Evolutionary conservation across 163 green algal species (phyloP).

Genomic region (Chlorella variabilis): DNA sequence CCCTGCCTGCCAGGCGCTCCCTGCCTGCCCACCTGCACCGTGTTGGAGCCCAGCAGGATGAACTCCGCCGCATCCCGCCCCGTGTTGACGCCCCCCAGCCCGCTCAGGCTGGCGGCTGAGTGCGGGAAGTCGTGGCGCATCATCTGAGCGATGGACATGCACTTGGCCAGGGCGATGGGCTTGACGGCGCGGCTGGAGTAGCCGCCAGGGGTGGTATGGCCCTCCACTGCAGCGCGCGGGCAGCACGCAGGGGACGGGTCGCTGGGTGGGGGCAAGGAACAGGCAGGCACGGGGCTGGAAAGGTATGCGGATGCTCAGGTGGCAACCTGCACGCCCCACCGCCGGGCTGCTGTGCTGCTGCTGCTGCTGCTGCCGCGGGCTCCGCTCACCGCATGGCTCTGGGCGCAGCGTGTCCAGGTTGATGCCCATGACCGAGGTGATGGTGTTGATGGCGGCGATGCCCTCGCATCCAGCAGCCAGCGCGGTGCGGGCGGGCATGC

Average conservation of each 20-base stretch:
- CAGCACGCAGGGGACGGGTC: no score
- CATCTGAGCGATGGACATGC: conserved; percentile 48
- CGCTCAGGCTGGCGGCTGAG: conserved; percentile 73
- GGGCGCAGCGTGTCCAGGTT: conserved; percentile 95
- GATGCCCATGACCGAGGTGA: conserved; percentile 91
- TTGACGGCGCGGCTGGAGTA: conserved; percentile 94
- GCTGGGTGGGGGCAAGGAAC: background rate
- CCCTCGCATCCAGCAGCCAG: conserved; percentile 68
- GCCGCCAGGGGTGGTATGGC: conserved; percentile 85
- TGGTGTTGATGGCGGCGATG: conserved; percentile 98
- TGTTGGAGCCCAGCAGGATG: conserved; percentile 88
- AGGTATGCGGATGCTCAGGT: background rate
- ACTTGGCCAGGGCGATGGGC: conserved; percentile 96
- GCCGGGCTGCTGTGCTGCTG: no score
- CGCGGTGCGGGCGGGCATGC: conserved; percentile 24
- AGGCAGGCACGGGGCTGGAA: background rate
- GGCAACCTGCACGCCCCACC: no score
- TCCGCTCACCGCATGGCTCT: conserved; percentile 70
- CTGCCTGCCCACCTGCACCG: conserved; percentile 87
- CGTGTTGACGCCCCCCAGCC: conserved; percentile 96
- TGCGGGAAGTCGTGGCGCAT: conserved; percentile 66
- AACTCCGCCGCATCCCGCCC: conserved; percentile 96
- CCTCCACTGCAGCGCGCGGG: conserved; percentile 77
- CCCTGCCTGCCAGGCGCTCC: no score
- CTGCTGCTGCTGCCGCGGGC: background rate